Conservation (phyloP, 331 rosid species). For the Dryas integrifolia region DNA sequence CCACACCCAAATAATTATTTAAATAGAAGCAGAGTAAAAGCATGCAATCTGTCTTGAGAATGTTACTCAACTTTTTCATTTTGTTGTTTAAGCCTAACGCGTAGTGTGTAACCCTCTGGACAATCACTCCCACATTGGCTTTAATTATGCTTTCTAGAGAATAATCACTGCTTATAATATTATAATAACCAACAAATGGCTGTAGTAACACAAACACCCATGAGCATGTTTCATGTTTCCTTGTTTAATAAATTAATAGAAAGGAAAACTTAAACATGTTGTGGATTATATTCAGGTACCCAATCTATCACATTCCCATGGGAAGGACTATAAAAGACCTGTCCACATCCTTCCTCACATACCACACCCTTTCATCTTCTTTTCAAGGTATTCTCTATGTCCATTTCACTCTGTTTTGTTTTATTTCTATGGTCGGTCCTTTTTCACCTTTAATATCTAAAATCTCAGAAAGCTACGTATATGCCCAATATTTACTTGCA, state of each 20-base stretch:
- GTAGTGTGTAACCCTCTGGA: not conserved
- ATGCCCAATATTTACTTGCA: not conserved
- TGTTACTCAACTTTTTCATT: not conserved
- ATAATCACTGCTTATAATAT: not conserved
- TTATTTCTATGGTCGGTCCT: not conserved
- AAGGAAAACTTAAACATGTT: not conserved
- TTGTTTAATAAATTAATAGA: not conserved
- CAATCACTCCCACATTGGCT: not conserved
- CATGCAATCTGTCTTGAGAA: not conserved
- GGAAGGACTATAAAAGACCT: slow-evolving; percentile 91
- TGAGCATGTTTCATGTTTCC: not conserved
- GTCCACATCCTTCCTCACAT: slow-evolving; percentile 84
- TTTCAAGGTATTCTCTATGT: slow-evolving; percentile 65
- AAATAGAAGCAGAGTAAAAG: not conserved
- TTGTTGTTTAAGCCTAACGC: not conserved
- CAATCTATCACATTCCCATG: slow-evolving; percentile 96
- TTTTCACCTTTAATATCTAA: not conserved
- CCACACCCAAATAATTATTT: slow-evolving; percentile 3
- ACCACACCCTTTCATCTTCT: slow-evolving; percentile 95
- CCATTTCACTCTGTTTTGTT: not conserved
- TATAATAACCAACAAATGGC: not conserved
- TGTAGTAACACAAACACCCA: not conserved
- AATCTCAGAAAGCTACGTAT: not conserved
- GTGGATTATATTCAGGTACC: slow-evolving; percentile 65
- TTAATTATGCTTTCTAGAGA: not conserved